Conservation (phyloP, 2,329 filamentous ascomycete genomes). For the Orbilia brochopaga region DNA sequence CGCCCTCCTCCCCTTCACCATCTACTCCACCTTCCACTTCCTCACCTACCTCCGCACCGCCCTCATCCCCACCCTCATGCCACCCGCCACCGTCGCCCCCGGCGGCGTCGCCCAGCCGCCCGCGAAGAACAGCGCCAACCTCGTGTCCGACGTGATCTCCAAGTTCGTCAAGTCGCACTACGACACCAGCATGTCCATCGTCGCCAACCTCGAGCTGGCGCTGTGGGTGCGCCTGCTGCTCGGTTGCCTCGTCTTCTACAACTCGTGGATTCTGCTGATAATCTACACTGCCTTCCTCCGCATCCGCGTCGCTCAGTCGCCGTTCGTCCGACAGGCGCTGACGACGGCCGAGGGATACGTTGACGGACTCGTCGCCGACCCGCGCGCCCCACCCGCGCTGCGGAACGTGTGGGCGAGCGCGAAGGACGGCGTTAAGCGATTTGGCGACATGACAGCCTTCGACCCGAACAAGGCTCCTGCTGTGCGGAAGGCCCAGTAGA, state of each 20-base stretch:
- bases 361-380: constrained; percentile 53
- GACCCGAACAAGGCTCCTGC: constrained; percentile 1
- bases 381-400: constrained; percentile 53
- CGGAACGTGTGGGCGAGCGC: constrained; percentile 52
- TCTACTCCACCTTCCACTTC: constrained; percentile 98
- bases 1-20: constrained; percentile 88
- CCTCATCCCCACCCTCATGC: constrained; percentile 83
- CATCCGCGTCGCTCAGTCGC: constrained; percentile 85
- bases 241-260: constrained; percentile 84
- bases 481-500: constrained; percentile 40
- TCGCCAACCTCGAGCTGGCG: constrained; percentile 83
- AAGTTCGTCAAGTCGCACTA: constrained; percentile 98
- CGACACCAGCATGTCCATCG: constrained; percentile 91
- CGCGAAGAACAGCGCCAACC: constrained; percentile 65
- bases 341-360: constrained; percentile 52
- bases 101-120: constrained; percentile 62
- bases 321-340: constrained; percentile 67
- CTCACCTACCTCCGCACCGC: constrained; percentile 94
- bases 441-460: constrained; percentile 46
- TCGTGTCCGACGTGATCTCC: constrained; percentile 81
- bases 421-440: constrained; percentile 53
- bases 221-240: constrained; percentile 84
- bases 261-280: constrained; percentile 83
- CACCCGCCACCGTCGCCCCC: constrained; percentile 63
- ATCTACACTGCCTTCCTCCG: constrained; percentile 93